Percentiles rank a stretch among this genome's conserved stretches.
Evolutionary conservation across 2,329 filamentous ascomycete genomes (phyloP).

Genomic region (Xylariaceae sp.): DNA sequence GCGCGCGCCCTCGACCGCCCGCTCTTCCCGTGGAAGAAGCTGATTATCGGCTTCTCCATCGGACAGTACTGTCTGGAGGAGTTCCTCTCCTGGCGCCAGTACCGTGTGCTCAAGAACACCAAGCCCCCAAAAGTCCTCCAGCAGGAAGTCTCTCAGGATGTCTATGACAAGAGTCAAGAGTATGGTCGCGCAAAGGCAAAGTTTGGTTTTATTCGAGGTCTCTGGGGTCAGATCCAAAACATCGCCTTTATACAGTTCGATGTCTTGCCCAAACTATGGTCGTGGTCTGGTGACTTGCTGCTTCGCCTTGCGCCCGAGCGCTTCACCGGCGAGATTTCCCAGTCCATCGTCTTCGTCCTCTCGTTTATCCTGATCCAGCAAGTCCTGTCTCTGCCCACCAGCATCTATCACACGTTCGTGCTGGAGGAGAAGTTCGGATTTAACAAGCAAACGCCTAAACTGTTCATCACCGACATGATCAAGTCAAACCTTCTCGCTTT

Average conservation of each 20-base stretch:
- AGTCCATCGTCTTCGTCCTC: conserved; percentile 90
- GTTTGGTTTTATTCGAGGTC: conserved; percentile 74
- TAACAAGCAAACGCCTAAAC: conserved; percentile 91
- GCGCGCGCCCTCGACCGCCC: conserved; percentile 85
- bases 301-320: conserved; percentile 68
- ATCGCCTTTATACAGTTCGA: conserved; percentile 86
- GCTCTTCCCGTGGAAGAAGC: conserved; percentile 93
- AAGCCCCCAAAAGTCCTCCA: conserved; percentile 81
- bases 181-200: conserved; percentile 95
- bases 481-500: conserved; percentile 83
- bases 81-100: conserved; percentile 85
- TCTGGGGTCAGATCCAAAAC: conserved; percentile 86
- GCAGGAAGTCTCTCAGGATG: conserved; percentile 82
- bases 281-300: conserved; percentile 70
- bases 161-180: conserved; percentile 92
- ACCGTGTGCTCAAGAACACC: conserved; percentile 74
- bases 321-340: conserved; percentile 88
- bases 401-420: conserved; percentile 91
- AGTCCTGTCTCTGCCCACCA: conserved; percentile 71
- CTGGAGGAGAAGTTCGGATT: conserved; percentile 97
- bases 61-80: conserved; percentile 89
- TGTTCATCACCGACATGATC: conserved; percentile 86
- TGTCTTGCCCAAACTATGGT: conserved; percentile 87
- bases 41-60: conserved; percentile 91
- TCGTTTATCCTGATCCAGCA: conserved; percentile 80